These are phyloP conservation scores for Tephrocybe sp. DNA, from an alignment of 768 basidiomycete species.

Conservation along the genomic window DNA sequence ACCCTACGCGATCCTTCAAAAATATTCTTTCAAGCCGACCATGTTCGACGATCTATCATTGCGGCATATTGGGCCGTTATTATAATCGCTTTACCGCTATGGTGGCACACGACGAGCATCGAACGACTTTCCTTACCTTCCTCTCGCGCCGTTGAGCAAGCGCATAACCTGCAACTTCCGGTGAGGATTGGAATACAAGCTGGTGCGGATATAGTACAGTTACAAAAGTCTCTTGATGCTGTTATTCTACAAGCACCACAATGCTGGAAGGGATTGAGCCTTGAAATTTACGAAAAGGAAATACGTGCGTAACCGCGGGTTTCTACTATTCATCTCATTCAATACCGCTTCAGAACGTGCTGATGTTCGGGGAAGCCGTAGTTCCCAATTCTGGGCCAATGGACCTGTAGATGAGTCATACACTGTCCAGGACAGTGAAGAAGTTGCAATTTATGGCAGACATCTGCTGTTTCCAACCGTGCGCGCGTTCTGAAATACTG, in stretches of 20 bases:
- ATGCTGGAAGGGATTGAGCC: slow-evolving; percentile 44
- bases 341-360: not conserved
- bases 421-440: slow-evolving; percentile 18
- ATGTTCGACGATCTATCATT: slow-evolving; percentile 58
- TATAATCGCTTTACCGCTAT: slow-evolving; percentile 77
- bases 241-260: slow-evolving; percentile 22
- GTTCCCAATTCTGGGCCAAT: not conserved
- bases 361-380: not conserved
- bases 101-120: slow-evolving; percentile 94
- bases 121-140: slow-evolving; percentile 74
- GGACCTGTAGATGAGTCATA: slow-evolving; percentile 17
- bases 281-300: slow-evolving; percentile 27
- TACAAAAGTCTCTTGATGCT: slow-evolving; percentile 24
- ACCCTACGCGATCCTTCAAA: slow-evolving; percentile 43
- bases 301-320: slow-evolving; percentile 4
- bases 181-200: slow-evolving; percentile 40
- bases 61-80: slow-evolving; percentile 77
- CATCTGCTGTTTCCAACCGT: slow-evolving; percentile 27
- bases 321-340: too few relatives aligned
- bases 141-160: slow-evolving; percentile 51
- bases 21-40: slow-evolving; percentile 49
- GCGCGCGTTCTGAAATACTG: slow-evolving; percentile 3
- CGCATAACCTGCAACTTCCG: slow-evolving; percentile 44
- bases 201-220: slow-evolving; percentile 9
- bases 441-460: slow-evolving; percentile 23